Evolutionary conservation across 2,329 filamentous ascomycete species (phyloP).

Genomic region (Cladosporium sphaerospermum): DNA sequence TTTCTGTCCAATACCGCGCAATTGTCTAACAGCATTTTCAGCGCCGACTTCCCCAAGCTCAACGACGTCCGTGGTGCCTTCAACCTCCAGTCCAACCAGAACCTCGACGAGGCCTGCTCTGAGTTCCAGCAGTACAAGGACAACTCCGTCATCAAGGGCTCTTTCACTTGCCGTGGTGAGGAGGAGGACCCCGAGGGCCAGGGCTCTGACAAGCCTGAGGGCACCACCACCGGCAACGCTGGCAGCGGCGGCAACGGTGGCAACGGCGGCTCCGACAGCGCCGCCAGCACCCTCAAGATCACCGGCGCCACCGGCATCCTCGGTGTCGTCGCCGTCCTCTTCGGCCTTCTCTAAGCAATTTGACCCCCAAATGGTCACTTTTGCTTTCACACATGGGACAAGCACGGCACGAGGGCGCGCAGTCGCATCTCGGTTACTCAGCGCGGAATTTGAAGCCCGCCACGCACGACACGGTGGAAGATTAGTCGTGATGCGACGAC

Average conservation of each 20-base stretch:
- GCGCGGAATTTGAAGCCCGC: background rate
- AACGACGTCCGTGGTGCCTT: conserved; percentile 43
- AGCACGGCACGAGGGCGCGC: background rate
- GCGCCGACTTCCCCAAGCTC: conserved; percentile 60
- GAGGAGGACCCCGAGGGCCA: conserved; percentile 32
- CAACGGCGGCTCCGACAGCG: conserved; percentile 27
- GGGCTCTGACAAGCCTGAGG: conserved; percentile 21
- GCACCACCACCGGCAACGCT: conserved; percentile 20
- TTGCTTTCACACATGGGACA: background rate
- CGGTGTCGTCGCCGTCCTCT: conserved; percentile 43
- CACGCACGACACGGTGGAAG: too few relatives aligned
- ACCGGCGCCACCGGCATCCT: conserved; percentile 39
- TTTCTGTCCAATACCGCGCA: background rate
- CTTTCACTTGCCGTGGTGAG: conserved; percentile 37
- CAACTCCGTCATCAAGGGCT: conserved; percentile 39
- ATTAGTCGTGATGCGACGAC: too few relatives aligned
- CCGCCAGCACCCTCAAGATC: conserved; percentile 37
- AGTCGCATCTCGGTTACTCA: conserved; percentile 8
- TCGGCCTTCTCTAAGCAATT: conserved; percentile 39
- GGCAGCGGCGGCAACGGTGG: conserved; percentile 21
- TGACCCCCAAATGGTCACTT: background rate
- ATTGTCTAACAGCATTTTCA: conserved; percentile 38
- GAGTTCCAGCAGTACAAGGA: conserved; percentile 37
- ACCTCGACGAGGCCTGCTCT: conserved; percentile 36
- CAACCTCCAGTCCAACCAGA: conserved; percentile 42